A percentile compares a stretch with the other conserved stretches of the same genome.
These are phyloP conservation scores for Penicillium expansum DNA, from an alignment of 2,329 filamentous ascomycete genomes.

Conservation along the genomic window DNA sequence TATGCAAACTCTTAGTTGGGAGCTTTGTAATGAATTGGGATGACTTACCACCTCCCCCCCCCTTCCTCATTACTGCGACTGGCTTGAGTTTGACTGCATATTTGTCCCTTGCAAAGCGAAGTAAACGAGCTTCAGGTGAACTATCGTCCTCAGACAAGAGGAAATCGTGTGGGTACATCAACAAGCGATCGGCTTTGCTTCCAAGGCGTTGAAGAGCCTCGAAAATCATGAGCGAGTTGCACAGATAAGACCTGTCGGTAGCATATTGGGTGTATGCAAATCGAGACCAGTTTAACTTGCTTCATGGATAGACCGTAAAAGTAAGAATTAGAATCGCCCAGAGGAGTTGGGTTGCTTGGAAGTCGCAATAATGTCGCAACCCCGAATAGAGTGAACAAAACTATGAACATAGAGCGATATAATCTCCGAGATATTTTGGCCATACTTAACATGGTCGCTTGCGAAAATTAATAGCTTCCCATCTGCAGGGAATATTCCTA, in stretches of 20 bases:
- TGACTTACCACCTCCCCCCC: conserved; percentile 2
- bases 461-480: too few species aligned
- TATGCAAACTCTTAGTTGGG: conserved; percentile 4
- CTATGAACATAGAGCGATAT: too few species aligned
- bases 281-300: conserved; percentile 29
- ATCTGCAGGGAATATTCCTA: too few species aligned
- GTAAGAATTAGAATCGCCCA: too few species aligned
- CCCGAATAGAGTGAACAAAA: too few species aligned
- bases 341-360: too few species aligned
- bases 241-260: conserved; percentile 32
- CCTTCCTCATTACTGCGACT: conserved; percentile 32
- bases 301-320: not conserved
- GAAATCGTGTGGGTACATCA: conserved; percentile 29
- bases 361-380: too few species aligned
- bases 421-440: too few species aligned
- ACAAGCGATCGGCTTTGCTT: conserved; percentile 30
- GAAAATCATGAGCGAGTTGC: conserved; percentile 38
- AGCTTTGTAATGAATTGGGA: not conserved
- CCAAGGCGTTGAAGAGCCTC: conserved; percentile 28
- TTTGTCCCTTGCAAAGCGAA: conserved; percentile 46
- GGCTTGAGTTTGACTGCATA: conserved; percentile 50
- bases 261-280: conserved; percentile 36
- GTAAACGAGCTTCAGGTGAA: conserved; percentile 31
- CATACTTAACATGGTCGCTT: too few species aligned
- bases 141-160: not conserved